Evolutionary conservation across 2,329 filamentous ascomycete genomes (phyloP).

Genomic region (Xylogone sp.): DNA sequence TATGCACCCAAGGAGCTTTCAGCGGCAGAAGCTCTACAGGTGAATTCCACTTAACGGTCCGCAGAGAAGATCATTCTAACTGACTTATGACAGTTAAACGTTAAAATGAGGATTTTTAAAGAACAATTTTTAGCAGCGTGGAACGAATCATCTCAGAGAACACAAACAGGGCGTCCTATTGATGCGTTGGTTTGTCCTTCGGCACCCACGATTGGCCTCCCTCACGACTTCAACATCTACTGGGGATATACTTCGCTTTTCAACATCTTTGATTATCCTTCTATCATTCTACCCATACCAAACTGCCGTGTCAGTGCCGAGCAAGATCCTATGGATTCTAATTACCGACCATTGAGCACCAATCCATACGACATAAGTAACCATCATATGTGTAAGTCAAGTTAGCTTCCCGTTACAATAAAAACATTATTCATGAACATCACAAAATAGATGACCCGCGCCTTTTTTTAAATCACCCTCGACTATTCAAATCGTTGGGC

Average conservation of each 20-base stretch:
- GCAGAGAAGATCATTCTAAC: not conserved
- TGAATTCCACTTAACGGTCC: not conserved
- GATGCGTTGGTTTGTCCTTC: conserved; percentile 9
- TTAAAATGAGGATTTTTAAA: not conserved
- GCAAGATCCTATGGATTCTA: not conserved
- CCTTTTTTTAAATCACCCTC: not conserved
- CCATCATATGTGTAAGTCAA: not conserved
- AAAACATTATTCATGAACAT: not conserved
- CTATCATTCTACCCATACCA: not conserved
- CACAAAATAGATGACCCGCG: not conserved
- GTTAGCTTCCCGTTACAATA: not conserved
- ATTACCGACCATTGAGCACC: not conserved
- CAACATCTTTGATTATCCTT: conserved; percentile 10
- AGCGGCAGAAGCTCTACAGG: not conserved
- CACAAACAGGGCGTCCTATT: conserved; percentile 6
- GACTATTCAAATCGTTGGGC: not conserved
- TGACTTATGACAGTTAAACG: not conserved
- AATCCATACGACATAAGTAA: not conserved
- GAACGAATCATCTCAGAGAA: conserved; percentile 18
- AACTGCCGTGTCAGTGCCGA: not conserved
- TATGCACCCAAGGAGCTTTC: not conserved
- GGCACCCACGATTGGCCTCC: conserved; percentile 3
- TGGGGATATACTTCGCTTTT: conserved; percentile 12
- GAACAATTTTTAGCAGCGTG: not conserved
- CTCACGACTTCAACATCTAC: conserved; percentile 8